These are phyloP conservation scores for Eleusine indica DNA, from an alignment of 176 grass and related monocot genomes.

Conservation along the genomic window DNA sequence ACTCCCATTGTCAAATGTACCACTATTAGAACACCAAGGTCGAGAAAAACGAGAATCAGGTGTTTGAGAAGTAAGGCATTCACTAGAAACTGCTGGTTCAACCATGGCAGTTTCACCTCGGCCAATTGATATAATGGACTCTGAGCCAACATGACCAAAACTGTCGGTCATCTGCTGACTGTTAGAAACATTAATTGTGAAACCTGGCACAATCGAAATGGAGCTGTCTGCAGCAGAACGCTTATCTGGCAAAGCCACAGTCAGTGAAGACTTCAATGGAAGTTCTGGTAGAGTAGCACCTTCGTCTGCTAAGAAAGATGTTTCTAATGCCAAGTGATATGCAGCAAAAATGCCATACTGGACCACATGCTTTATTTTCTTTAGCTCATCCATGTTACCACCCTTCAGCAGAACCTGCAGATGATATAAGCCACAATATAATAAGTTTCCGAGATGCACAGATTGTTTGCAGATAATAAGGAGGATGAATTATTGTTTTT, in stretches of 20 bases:
- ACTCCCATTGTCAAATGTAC: constrained; percentile 34
- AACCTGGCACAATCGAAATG: constrained; percentile 72
- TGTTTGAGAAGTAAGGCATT: constrained; percentile 31
- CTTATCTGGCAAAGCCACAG: constrained; percentile 79
- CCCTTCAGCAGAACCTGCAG: constrained; percentile 90
- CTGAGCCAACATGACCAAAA: constrained; percentile 38
- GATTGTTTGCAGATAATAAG: constrained; percentile 13
- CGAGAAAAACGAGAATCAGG: constrained; percentile 24
- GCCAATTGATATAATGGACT: constrained; percentile 31
- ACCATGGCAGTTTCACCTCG: constrained; percentile 22
- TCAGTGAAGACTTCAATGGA: constrained; percentile 72
- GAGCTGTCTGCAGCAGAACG: constrained; percentile 63
- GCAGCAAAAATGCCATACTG: constrained; percentile 95
- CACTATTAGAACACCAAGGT: constrained; percentile 28
- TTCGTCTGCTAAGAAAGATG: constrained; percentile 98
- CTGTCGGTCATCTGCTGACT: constrained; percentile 31
- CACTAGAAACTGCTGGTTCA: constrained; percentile 34
- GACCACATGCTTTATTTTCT: constrained; percentile 95
- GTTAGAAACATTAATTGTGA: constrained; percentile 45
- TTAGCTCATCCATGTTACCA: constrained; percentile 72
- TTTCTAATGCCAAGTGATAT: constrained; percentile 94
- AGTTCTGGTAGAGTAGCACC: constrained; percentile 76
- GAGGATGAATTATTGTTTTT: background rate
- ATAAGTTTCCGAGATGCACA: constrained; percentile 20
- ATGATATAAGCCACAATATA: constrained; percentile 36